Evolutionary conservation across 1,139 yeast species (phyloP).

Genomic region (Saccharomyces hybrid): DNA sequence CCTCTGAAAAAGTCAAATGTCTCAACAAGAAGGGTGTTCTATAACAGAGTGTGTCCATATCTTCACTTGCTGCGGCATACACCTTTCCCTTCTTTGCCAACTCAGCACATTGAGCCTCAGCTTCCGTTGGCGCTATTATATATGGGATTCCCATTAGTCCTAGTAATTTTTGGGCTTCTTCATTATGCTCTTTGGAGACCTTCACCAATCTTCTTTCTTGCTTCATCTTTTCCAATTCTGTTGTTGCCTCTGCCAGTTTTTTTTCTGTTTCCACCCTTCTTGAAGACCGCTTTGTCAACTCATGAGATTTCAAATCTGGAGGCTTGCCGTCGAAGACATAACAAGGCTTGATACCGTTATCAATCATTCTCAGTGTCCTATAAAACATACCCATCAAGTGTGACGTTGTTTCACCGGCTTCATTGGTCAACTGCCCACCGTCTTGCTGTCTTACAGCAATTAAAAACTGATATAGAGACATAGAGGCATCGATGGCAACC

Average conservation of each 20-base stretch:
- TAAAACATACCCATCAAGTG: conserved; percentile 95
- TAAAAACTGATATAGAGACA: conserved; percentile 89
- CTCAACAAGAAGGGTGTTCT: conserved; percentile 76
- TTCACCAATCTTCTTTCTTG: conserved; percentile 84
- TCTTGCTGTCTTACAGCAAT: conserved; percentile 95
- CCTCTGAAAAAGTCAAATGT: conserved; percentile 89
- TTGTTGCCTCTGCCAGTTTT: conserved; percentile 37
- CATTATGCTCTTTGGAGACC: conserved; percentile 84
- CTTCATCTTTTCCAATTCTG: conserved; percentile 66
- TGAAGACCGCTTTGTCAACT: conserved; percentile 74
- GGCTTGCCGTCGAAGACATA: conserved; percentile 97
- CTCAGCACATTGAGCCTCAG: conserved; percentile 97
- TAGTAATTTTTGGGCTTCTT: conserved; percentile 77
- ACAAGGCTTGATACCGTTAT: conserved; percentile 87
- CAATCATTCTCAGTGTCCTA: conserved; percentile 81
- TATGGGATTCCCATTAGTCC: conserved; percentile 91
- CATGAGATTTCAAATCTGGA: conserved; percentile 78
- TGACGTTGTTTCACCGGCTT: conserved; percentile 87
- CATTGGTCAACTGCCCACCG: conserved; percentile 87
- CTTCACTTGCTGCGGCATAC: conserved; percentile 96
- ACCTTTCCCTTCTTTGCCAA: conserved; percentile 82
- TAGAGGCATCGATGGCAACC: conserved; percentile 79
- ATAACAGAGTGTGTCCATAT: conserved; percentile 96
- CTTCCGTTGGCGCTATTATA: conserved; percentile 93
- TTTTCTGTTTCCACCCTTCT: conserved; percentile 79